Percentiles rank a stretch among this genome's conserved stretches.
Evolutionary conservation across 106 monocot species (phyloP).

Genomic region (Dendrobium nobile): DNA sequence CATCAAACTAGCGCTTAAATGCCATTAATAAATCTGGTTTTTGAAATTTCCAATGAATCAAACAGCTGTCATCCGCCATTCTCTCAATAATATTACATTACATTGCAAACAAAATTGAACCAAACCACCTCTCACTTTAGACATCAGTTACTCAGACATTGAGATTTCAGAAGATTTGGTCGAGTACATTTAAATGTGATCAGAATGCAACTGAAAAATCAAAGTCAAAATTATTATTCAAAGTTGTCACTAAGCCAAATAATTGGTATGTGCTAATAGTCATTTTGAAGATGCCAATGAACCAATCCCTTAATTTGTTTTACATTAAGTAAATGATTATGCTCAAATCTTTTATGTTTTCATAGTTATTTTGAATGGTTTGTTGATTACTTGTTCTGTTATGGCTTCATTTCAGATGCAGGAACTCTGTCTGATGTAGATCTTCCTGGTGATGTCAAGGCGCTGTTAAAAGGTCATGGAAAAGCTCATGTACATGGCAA

Average conservation of each 20-base stretch:
- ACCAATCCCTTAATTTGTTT: not conserved
- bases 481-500: constrained; percentile 10
- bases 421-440: constrained; percentile 45
- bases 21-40: too few species aligned
- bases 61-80: too few species aligned
- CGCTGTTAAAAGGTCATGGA: constrained; percentile 19
- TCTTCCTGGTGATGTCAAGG: constrained; percentile 32
- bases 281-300: not conserved
- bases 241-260: not conserved
- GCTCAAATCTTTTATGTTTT: not conserved
- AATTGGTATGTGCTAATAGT: not conserved
- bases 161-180: not conserved
- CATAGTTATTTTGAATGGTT: not conserved
- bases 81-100: too few species aligned
- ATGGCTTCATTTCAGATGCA: constrained; percentile 36
- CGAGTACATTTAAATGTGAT: not conserved
- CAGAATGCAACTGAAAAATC: not conserved
- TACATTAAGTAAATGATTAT: not conserved
- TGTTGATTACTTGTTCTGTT: constrained; percentile 12
- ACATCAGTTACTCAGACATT: not conserved
- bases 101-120: too few species aligned
- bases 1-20: too few species aligned
- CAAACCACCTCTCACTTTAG: too few species aligned
- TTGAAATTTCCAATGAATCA: too few species aligned
- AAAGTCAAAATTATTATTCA: not conserved